Percentiles rank a stretch among this genome's conserved stretches.
Conservation (phyloP, 352 stramenopile species). For the Phytophthora foliorum region DNA sequence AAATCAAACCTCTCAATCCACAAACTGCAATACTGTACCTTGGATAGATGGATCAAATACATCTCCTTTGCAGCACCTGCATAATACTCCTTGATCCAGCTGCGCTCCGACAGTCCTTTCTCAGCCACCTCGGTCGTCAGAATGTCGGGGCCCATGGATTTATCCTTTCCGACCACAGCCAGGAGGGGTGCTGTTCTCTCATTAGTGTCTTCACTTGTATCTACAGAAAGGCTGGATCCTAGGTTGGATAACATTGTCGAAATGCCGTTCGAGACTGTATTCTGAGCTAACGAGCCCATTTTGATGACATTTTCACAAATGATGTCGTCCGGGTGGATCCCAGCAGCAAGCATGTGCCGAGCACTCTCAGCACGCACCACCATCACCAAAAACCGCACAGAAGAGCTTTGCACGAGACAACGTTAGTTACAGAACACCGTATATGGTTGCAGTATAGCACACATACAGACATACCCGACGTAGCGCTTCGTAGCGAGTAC, state of each 20-base stretch:
- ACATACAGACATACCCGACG: constrained; percentile 56
- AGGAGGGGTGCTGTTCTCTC: constrained; percentile 20
- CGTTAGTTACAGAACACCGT: constrained; percentile 8
- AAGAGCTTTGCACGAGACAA: constrained; percentile 41
- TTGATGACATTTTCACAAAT: constrained; percentile 92
- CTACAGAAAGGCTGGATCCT: constrained; percentile 77
- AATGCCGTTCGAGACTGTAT: constrained; percentile 72
- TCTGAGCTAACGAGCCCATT: constrained; percentile 88
- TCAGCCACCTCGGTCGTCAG: constrained; percentile 27
- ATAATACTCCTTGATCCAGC: constrained; percentile 84
- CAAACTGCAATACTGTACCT: constrained; percentile 38
- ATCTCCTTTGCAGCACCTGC: constrained; percentile 85
- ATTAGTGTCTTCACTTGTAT: constrained; percentile 35
- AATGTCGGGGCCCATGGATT: constrained; percentile 35
- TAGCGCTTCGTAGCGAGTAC: constrained; percentile 77
- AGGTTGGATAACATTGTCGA: constrained; percentile 91
- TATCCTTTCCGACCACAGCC: constrained; percentile 39
- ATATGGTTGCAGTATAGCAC: background rate
- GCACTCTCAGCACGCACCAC: constrained; percentile 80
- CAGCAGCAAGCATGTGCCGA: constrained; percentile 82
- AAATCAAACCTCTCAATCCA: background rate
- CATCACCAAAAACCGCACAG: constrained; percentile 80
- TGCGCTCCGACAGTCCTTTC: constrained; percentile 22
- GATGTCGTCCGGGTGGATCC: constrained; percentile 81
- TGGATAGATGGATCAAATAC: constrained; percentile 85